Base-by-base conservation (phyloP, 148 eudicot species). In the Fagopyrum tataricum region DNA sequence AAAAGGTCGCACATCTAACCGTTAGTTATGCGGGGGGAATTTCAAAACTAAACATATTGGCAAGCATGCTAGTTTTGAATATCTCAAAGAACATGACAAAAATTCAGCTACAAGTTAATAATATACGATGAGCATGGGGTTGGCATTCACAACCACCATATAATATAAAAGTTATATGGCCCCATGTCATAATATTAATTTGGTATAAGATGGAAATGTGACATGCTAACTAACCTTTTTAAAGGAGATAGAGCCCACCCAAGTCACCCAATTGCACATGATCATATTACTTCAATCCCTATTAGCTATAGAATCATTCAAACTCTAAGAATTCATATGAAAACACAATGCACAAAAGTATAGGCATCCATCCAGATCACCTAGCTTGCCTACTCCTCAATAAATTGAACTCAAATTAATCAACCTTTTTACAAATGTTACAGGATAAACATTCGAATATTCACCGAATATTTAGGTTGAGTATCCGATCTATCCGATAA, bases 191-290 rank as follows among this genome's bases (percentile, higher is more conserved):
- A 37, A 62, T 2, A n/a, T 26, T 15, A 62, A 37, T 15, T 37
- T 15, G 6, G 6, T 15, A 37, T 7, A 31, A 37, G 68, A 42
- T 62, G 68, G 43, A 62, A 14, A 62, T 37, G 44, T 62, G 68
- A 62, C 68, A 62, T 14, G 18, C 68, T 62, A 37, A 62, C 43
- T 37, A 62, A 62, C 20, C 66, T 56, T n/a, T 55, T 18, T 55
- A 10, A 20, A 55, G 24, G 26, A 55, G 37, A 31, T 31, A 31
- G 26, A 55, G 61, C 24, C 61, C 61, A 55, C 61, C 39, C 13
- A 59, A 56, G 12, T 56, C 31, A 56, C 64, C 64, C 64, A 56
- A 9, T 31, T 56, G 37, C 31, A 56, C 59, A 18, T 53, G 23
- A 8, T 53, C 23, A 53, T 53, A 6, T 5, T 53, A 18, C 18